These are phyloP conservation scores for Clathrus columnatus DNA, from an alignment of 768 basidiomycete genomes.

Conservation along the genomic window DNA sequence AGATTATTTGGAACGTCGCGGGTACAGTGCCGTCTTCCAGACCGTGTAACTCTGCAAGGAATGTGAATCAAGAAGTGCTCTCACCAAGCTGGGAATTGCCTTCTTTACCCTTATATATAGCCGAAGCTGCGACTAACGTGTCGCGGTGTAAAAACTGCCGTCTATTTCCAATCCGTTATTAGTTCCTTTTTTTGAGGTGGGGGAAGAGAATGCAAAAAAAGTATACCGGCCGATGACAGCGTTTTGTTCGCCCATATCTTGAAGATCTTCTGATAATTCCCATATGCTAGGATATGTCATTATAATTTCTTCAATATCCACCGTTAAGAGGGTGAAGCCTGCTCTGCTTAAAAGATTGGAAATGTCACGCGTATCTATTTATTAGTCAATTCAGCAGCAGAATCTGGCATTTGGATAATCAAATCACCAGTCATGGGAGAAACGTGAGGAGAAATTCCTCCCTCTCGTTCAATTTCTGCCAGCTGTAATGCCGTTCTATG, in stretches of 20 bases:
- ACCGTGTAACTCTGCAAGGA: conserved; percentile 65
- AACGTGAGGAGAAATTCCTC: conserved; percentile 91
- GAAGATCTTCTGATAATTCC: conserved; percentile 90
- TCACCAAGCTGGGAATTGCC: too few species aligned
- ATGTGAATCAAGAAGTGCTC: too few species aligned
- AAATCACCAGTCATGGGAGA: conserved; percentile 95
- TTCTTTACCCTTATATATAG: conserved; percentile 93
- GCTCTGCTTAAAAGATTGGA: conserved; percentile 89
- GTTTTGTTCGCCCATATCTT: conserved; percentile 94
- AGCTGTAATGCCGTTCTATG: conserved; percentile 83
- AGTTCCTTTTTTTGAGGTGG: not conserved
- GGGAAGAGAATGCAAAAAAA: not conserved
- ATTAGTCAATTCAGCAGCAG: not conserved
- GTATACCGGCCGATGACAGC: conserved; percentile 75
- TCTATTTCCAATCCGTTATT: conserved; percentile 34
- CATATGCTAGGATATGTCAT: conserved; percentile 92
- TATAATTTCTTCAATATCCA: conserved; percentile 89
- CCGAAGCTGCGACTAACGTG: conserved; percentile 82
- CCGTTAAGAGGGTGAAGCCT: conserved; percentile 88
- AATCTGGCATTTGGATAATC: not conserved
- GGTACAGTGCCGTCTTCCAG: conserved; percentile 76
- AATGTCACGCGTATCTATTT: conserved; percentile 79
- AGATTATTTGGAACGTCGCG: conserved; percentile 95
- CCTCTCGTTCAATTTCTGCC: conserved; percentile 88
- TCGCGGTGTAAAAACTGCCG: conserved; percentile 68